phyloP scores from a whole-genome alignment of 441 rosid genomes.

The Gossypium schwendimanii region DNA sequence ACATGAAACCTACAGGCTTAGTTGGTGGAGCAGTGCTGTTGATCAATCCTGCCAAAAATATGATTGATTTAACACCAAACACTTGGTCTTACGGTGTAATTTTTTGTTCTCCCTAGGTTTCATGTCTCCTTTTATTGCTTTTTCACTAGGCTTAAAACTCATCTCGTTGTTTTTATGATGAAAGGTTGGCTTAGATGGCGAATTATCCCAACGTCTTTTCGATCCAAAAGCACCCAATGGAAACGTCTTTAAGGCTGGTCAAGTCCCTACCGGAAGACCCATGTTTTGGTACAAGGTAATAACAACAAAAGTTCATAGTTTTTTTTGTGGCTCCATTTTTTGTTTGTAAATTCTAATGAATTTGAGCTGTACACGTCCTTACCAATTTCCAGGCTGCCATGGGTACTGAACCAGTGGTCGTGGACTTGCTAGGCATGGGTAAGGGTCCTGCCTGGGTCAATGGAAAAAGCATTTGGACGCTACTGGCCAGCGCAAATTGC shows the following conservation, averaged over 20 bases:
- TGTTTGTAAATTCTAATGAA: not conserved
- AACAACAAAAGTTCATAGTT: not conserved
- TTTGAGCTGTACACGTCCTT: conserved; percentile 9
- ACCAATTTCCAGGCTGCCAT: conserved; percentile 36
- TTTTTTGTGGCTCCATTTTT: not conserved
- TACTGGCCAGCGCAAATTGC: conserved; percentile 41
- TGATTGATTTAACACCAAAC: conserved; percentile 14
- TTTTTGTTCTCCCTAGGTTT: not conserved
- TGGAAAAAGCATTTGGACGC: conserved; percentile 44
- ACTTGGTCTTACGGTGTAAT: conserved; percentile 22
- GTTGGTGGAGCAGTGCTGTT: conserved; percentile 18
- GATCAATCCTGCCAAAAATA: not conserved
- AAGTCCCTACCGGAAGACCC: conserved; percentile 16
- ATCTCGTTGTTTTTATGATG: not conserved
- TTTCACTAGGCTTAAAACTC: not conserved
- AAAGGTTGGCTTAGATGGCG: conserved; percentile 27
- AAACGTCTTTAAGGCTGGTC: conserved; percentile 18
- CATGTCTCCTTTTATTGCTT: not conserved
- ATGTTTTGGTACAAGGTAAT: conserved; percentile 49
- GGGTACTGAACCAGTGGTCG: conserved; percentile 42
- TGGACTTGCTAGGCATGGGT: conserved; percentile 47
- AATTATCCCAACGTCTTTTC: conserved; percentile 3
- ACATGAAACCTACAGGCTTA: conserved; percentile 14
- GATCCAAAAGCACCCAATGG: not conserved
- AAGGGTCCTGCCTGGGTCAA: conserved; percentile 56